phyloP scores from a whole-genome alignment of 768 basidiomycete genomes.

The Termitomyces sp. region DNA sequence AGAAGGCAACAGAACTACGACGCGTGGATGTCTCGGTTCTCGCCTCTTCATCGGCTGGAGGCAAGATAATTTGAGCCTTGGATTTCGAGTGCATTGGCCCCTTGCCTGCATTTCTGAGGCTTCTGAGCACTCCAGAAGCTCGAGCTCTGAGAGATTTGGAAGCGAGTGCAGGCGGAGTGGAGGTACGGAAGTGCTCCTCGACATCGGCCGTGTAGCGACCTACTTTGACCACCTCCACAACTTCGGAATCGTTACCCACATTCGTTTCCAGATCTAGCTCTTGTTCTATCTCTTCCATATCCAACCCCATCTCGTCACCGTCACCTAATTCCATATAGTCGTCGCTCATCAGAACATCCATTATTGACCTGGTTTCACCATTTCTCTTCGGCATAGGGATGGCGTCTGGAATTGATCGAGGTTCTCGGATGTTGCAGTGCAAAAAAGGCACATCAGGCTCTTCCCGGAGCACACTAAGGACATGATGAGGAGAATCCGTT shows the following conservation, averaged over 20 bases:
- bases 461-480: constrained; percentile 15
- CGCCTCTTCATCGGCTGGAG: constrained; percentile 12
- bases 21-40: constrained; percentile 30
- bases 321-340: constrained; percentile 22
- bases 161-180: constrained; percentile 24
- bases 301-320: constrained; percentile 23
- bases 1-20: constrained; percentile 33
- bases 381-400: constrained; percentile 23
- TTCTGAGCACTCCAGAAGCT: constrained; percentile 44
- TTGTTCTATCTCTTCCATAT: constrained; percentile 22
- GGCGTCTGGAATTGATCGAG: constrained; percentile 4
- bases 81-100: constrained; percentile 27
- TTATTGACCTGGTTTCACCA: constrained; percentile 24
- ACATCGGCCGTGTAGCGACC: constrained; percentile 28
- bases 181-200: constrained; percentile 2
- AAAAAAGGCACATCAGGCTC: constrained; percentile 20
- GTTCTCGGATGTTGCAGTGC: constrained; percentile 3
- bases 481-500: not conserved
- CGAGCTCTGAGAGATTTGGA: constrained; percentile 42
- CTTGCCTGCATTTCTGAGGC: constrained; percentile 42
- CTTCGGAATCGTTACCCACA: constrained; percentile 46
- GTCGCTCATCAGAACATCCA: constrained; percentile 25
- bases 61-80: constrained; percentile 28
- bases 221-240: constrained; percentile 60
- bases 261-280: constrained; percentile 12